Conservation (phyloP, 495 filamentous ascomycete species). For the Umbilicaria muhlenbergii region DNA sequence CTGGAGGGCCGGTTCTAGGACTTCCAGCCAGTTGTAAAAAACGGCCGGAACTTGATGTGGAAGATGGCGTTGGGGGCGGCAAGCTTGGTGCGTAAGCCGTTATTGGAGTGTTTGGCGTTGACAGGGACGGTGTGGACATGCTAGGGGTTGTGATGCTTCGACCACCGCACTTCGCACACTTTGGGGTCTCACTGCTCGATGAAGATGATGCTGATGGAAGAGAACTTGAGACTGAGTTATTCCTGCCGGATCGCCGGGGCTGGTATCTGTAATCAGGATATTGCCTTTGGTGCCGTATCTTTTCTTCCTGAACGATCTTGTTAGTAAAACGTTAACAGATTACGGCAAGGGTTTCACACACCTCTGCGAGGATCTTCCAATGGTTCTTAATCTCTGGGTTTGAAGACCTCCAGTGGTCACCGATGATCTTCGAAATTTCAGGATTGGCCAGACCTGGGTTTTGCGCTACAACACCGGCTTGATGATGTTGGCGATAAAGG, state of each 20-base stretch:
- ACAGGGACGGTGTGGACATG: slow-evolving; percentile 5
- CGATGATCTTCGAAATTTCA: slow-evolving; percentile 96
- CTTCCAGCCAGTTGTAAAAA: slow-evolving; percentile 18
- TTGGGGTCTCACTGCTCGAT: slow-evolving; percentile 26
- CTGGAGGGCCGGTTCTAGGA: slow-evolving; percentile 12
- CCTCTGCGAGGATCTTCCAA: slow-evolving; percentile 84
- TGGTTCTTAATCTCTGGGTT: slow-evolving; percentile 59
- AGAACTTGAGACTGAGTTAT: slow-evolving; percentile 8
- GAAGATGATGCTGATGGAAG: slow-evolving; percentile 18
- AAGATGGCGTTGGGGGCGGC: slow-evolving; percentile 2
- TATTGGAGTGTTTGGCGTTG: slow-evolving; percentile 17
- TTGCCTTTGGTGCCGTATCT: slow-evolving; percentile 72
- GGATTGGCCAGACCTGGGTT: slow-evolving; percentile 88
- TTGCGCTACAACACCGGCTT: slow-evolving; percentile 61
- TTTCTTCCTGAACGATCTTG: slow-evolving; percentile 53
- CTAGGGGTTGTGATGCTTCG: slow-evolving; percentile 11
- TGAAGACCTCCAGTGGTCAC: slow-evolving; percentile 74
- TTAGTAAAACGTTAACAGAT: background rate
- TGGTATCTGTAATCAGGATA: slow-evolving; percentile 93
- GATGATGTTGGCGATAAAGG: slow-evolving; percentile 88
- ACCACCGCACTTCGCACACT: slow-evolving; percentile 28
- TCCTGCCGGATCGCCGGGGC: slow-evolving; percentile 59
- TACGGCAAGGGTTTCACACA: slow-evolving; percentile 16
- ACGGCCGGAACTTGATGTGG: slow-evolving; percentile 4
- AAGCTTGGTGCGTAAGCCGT: slow-evolving; percentile 26